Base-by-base conservation (phyloP, 2,329 filamentous ascomycete genomes). In the Nothophaeocryptopus gaeumannii region DNA sequence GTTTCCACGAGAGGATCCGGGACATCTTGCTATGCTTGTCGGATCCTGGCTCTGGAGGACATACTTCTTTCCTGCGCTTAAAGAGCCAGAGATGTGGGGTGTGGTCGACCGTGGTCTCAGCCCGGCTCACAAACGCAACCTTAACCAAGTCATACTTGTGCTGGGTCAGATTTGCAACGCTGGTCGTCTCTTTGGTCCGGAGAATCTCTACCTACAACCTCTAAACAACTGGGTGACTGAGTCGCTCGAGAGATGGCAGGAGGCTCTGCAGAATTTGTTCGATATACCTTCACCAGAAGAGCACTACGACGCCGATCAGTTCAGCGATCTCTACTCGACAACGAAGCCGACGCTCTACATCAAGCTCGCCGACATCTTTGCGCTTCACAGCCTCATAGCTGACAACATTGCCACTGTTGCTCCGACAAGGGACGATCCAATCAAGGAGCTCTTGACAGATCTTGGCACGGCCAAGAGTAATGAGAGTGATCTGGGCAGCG, bases 321-420 rank as follows among this genome's bases (percentile, higher is more conserved):
- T 93, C 80, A 97, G 96, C 67, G 93, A 99, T 65, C 79, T 99
- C 5, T 97, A 97, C 67, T 88, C 92, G 49, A 91, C 95, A 69
- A 93, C 90, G 57, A 96, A 96, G 71, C 93, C 93, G 5, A 97
- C 92, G 0, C 78, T 99, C n/a, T 99, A 97, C 74, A 96, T 99
- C 76, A 99, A 99, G 74, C 92, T 99, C 82, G 82, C 88, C 12
- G 93, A 99, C 68, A 91, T 99, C 50, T 97, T 99, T 68, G 88
- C 92, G 41, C 92, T 99, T 51, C 95, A 99, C 72, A 89, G 86
- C 56, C 79, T 97, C 15, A 81, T 97, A 47, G 85, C 89, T 2
- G 78, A 84, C 16, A 89, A 97, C 61, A 81, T 96, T 41, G 75
- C 84, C 5, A 77, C 78, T 50, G 84, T 97, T 53, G 95, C 89